Evolutionary conservation across 768 basidiomycete genomes (phyloP), one percentile per base, ranked within the genome.

Genomic region (Lactarius vividus): DNA sequence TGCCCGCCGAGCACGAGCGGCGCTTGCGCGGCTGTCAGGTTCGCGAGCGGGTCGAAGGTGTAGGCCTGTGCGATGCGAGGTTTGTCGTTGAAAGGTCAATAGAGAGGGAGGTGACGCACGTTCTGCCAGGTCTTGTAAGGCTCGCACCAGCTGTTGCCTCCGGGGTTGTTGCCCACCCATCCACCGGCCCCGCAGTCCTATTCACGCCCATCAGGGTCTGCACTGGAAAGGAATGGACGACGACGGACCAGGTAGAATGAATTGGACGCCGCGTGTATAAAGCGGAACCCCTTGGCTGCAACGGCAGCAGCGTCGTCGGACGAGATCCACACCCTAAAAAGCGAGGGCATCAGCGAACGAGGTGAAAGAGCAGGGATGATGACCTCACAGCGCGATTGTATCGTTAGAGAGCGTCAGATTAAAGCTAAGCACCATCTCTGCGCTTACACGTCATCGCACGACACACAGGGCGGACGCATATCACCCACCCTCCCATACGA

Each of bases 61-160:
- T 88, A 89, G 2, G 87, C 76, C 75, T 78, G 49, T 26, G 49
- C 23, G 37, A 35, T 39, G 13, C 37, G 39, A 35, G 0, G 31
- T 11, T 40, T 42, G 35, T 35, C 2, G 35, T 35, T 11, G 10
- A 39, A 31, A 13, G 11, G 26, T 49, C 15, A 26, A 0, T 1
- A 26, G 10, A 10, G 44, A n/a, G 26, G 26, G 8, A 23, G 28
- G 42, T 4, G 57, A 63, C 35, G 35, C 11, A 88, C 88, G 76
- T 84, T 82, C 72, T 88, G 85, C 91, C 91, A 93, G 6, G 85
- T 85, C 75, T 91, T 91, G 84, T 87, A 91, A 0, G 88, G 88
- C 70, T 88, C 87, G 71, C 88, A 90, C 87, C 89, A 91, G 70
- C 84, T 86, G 65, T 84, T 85, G 44, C 84, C 82, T 53, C 10